These are phyloP conservation scores for Calonectria hawksworthii DNA, from an alignment of 2,329 filamentous ascomycete genomes.

Conservation along the genomic window DNA sequence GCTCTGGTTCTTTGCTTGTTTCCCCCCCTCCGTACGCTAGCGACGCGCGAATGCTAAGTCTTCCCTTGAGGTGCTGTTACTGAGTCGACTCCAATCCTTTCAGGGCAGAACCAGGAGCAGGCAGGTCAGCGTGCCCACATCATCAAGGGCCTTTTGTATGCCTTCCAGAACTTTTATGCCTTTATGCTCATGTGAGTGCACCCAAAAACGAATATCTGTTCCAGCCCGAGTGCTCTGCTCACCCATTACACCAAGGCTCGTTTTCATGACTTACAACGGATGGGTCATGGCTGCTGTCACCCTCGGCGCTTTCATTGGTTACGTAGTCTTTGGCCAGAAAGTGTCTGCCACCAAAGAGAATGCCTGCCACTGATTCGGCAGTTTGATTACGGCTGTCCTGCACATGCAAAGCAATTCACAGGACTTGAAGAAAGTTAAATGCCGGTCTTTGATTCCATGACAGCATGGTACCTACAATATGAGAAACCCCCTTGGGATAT, in stretches of 20 bases:
- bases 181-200: constrained; percentile 96
- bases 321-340: constrained; percentile 81
- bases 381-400: neutral
- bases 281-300: constrained; percentile 96
- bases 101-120: constrained; percentile 79
- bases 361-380: constrained; percentile 81
- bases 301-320: constrained; percentile 90
- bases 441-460: neutral
- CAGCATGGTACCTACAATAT: neutral
- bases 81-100: constrained; percentile 74
- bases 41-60: constrained; percentile 50
- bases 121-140: constrained; percentile 79
- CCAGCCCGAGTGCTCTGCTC: too few species aligned
- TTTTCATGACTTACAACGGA: constrained; percentile 99
- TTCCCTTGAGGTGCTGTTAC: constrained; percentile 58
- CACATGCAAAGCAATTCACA: neutral
- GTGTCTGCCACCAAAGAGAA: constrained; percentile 84
- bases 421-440: neutral
- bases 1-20: constrained; percentile 16
- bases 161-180: constrained; percentile 95
- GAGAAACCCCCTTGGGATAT: neutral
- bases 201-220: too few species aligned
- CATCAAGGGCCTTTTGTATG: constrained; percentile 87
- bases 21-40: constrained; percentile 26
- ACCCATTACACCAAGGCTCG: constrained; percentile 72